Evolutionary conservation across 306 rosid genomes (phyloP).

Genomic region (Cicer pinnatifidum): DNA sequence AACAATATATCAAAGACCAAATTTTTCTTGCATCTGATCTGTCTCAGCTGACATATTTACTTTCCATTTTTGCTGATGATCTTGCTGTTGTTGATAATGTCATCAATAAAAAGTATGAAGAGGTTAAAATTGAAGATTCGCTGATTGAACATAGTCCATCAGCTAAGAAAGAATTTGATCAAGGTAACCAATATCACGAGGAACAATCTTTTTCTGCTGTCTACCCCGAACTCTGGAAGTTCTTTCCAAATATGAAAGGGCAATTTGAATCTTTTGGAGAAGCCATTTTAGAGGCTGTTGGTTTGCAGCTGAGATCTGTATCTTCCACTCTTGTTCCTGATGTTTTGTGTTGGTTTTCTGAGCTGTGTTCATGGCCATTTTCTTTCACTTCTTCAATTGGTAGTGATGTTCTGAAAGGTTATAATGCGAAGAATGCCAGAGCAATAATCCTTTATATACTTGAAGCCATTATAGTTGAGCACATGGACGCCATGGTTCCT

Average conservation of each 20-base stretch:
- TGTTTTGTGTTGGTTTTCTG: slow-evolving; percentile 87
- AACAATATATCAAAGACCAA: slow-evolving; percentile 67
- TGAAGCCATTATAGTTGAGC: slow-evolving; percentile 81
- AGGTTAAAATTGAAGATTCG: slow-evolving; percentile 54
- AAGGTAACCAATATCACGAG: slow-evolving; percentile 46
- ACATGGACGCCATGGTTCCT: slow-evolving; percentile 93
- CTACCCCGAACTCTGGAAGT: slow-evolving; percentile 76
- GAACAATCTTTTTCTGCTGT: slow-evolving; percentile 68
- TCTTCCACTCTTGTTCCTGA: slow-evolving; percentile 79
- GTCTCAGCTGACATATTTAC: slow-evolving; percentile 68
- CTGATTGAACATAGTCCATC: slow-evolving; percentile 44
- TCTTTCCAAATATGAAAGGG: slow-evolving; percentile 83
- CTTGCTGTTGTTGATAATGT: slow-evolving; percentile 80
- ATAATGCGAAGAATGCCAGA: slow-evolving; percentile 84
- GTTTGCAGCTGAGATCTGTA: slow-evolving; percentile 81
- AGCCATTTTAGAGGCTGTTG: slow-evolving; percentile 87
- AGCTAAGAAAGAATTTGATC: slow-evolving; percentile 51
- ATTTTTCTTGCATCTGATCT: slow-evolving; percentile 81
- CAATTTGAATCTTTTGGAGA: slow-evolving; percentile 83
- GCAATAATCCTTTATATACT: slow-evolving; percentile 78
- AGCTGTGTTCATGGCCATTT: slow-evolving; percentile 84
- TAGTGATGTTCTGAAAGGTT: slow-evolving; percentile 63
- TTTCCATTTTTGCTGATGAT: slow-evolving; percentile 83
- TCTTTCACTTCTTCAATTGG: slow-evolving; percentile 51
- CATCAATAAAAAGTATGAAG: slow-evolving; percentile 54